A percentile compares a stretch with the other conserved stretches of the same genome.
Conservation (phyloP, 345 rosid species). For the Cardamine occulta region DNA sequence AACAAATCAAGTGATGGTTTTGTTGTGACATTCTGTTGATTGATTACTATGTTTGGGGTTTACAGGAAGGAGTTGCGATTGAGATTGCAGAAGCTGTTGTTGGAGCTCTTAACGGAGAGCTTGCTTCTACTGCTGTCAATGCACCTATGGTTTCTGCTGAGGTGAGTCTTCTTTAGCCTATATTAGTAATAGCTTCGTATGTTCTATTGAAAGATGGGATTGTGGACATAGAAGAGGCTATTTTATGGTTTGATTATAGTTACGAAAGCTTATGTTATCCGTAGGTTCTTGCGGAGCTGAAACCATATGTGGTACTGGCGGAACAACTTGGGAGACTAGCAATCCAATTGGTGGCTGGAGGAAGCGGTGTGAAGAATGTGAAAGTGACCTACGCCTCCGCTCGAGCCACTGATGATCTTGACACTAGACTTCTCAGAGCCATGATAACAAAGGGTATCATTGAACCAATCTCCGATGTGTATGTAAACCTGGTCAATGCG, state of each 20-base stretch:
- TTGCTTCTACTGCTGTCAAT: conserved; percentile 85
- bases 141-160: conserved; percentile 93
- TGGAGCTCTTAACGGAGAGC: conserved; percentile 83
- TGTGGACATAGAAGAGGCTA: neutral
- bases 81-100: conserved; percentile 88
- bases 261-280: neutral
- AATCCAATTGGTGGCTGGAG: conserved; percentile 75
- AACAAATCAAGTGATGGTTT: neutral
- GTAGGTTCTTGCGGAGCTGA: conserved; percentile 78
- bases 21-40: neutral
- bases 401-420: conserved; percentile 80
- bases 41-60: neutral
- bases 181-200: neutral
- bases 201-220: neutral
- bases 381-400: conserved; percentile 71
- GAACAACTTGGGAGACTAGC: conserved; percentile 81
- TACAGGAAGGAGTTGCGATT: conserved; percentile 79
- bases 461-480: conserved; percentile 76
- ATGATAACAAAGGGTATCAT: conserved; percentile 80
- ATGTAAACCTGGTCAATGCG: conserved; percentile 79
- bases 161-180: conserved; percentile 40
- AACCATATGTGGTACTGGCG: conserved; percentile 68
- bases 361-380: conserved; percentile 73
- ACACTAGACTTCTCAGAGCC: conserved; percentile 85
- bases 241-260: neutral